These are phyloP conservation scores for Ceratocystiopsis brevicomis DNA, from an alignment of 2,329 filamentous ascomycete genomes.

Conservation along the genomic window DNA sequence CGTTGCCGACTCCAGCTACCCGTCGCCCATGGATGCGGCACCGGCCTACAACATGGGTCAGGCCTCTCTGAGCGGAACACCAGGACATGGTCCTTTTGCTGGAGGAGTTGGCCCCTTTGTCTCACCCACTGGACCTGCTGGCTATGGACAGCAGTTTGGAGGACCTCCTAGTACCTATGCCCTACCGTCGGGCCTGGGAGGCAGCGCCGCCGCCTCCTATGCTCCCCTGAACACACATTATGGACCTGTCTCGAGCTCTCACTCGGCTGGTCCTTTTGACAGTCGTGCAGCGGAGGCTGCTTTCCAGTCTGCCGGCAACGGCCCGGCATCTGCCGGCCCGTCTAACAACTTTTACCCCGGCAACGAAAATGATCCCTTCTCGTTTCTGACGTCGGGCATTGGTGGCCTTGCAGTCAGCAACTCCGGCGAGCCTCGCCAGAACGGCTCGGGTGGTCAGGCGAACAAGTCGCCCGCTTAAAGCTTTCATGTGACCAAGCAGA, in stretches of 20 bases:
- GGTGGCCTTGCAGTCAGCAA: conserved; percentile 53
- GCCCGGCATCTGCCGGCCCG: conserved; percentile 55
- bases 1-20: conserved; percentile 82
- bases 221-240: conserved; percentile 70
- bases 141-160: conserved; percentile 65
- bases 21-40: conserved; percentile 72
- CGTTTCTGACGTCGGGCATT: conserved; percentile 59
- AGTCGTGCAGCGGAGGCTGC: conserved; percentile 86
- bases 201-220: conserved; percentile 59
- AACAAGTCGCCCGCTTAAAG: conserved; percentile 38
- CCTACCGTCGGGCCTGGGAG: conserved; percentile 68
- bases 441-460: conserved; percentile 35
- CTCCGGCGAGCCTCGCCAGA: conserved; percentile 38
- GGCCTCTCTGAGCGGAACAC: conserved; percentile 68
- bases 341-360: conserved; percentile 53
- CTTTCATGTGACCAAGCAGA: too few relatives aligned
- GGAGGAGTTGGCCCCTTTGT: conserved; percentile 50
- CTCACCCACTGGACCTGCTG: conserved; percentile 26
- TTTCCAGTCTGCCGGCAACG: conserved; percentile 76
- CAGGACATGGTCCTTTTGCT: conserved; percentile 52
- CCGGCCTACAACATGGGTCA: conserved; percentile 73
- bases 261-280: conserved; percentile 75
- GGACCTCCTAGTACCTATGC: conserved; percentile 78
- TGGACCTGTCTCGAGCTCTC: conserved; percentile 55
- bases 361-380: conserved; percentile 56